Base-by-base conservation (phyloP, 345 rosid genomes). In the Gossypium herbaceum region DNA sequence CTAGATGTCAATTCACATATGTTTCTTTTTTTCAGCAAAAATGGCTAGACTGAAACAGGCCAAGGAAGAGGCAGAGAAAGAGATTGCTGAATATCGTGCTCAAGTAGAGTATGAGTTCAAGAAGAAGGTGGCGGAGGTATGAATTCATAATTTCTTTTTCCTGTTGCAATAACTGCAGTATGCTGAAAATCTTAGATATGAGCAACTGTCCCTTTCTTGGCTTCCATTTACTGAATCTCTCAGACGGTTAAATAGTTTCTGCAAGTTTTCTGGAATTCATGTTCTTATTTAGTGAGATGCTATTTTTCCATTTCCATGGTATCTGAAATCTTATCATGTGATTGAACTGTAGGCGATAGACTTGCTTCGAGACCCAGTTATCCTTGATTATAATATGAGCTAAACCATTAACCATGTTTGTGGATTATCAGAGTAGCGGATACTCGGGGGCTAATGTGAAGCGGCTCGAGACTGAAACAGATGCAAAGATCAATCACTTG, bases 401-500 rank as follows among this genome's bases (percentile, higher is more conserved):
- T 24, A n/a, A 54, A 29, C 57, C 41, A 34, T 34, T 34, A 34
- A 34, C 16, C 13, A 47, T 68, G 8, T 68, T 68, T 39, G 17
- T 60, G 20, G 51, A 8, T 72, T 50, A 59, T 75, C 69, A 94
- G 97, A 90, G 88, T 10, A 88, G 92, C 63, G 98, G 96, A 48
- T 94, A 92, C 79, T 94, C 98, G 0, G 96, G 98, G 59, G 91
- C 92, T 58, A 94, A 88, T 72, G 96, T 92, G 81, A 91, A 87
- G 88, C 85, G 96, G 81, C 94, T 91, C 9, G 98, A 91, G 84
- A 71, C 76, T 58, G 97, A 93, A 82, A 93, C 98, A 5, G 85
- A 81, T 16, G 77, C 80, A 9, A 93, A 90, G 87, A 93, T 91
- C 75, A 76, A 77, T 45, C 89, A 90, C 67, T 81, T 88, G 84